These are phyloP conservation scores for Candida glucosophila DNA, from an alignment of 1,139 yeast species.

Conservation along the genomic window DNA sequence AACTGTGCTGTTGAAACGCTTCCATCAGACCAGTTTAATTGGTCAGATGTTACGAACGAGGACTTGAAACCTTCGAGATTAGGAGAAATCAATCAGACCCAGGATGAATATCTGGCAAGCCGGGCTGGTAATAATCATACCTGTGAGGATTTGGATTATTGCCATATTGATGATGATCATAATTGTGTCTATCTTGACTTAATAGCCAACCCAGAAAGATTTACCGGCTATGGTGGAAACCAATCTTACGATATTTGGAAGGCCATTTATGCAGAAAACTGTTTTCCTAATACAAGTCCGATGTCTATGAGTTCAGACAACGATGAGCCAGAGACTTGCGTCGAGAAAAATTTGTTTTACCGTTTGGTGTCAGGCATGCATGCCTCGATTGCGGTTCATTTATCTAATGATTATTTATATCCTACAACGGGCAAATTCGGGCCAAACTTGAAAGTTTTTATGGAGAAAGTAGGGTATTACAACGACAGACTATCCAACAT, in stretches of 20 bases:
- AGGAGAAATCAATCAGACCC: slow-evolving; percentile 36
- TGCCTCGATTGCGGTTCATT: slow-evolving; percentile 89
- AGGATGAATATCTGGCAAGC: slow-evolving; percentile 9
- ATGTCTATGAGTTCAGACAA: slow-evolving; percentile 21
- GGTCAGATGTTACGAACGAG: slow-evolving; percentile 60
- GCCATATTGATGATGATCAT: slow-evolving; percentile 54
- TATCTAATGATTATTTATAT: slow-evolving; percentile 77
- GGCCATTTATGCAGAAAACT: slow-evolving; percentile 85
- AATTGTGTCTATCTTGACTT: slow-evolving; percentile 77
- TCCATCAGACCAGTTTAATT: slow-evolving; percentile 37
- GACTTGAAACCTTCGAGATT: slow-evolving; percentile 66
- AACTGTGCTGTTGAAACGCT: slow-evolving; percentile 87
- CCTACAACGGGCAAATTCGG: slow-evolving; percentile 71
- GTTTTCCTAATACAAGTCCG: slow-evolving; percentile 54
- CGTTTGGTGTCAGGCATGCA: slow-evolving; percentile 90
- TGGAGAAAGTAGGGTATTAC: slow-evolving; percentile 81
- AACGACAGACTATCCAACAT: slow-evolving; percentile 86
- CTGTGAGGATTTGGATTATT: slow-evolving; percentile 41
- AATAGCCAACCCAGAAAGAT: slow-evolving; percentile 86
- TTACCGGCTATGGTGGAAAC: slow-evolving; percentile 91
- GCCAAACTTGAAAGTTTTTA: slow-evolving; percentile 74
- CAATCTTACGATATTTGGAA: slow-evolving; percentile 92
- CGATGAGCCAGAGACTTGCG: slow-evolving; percentile 47
- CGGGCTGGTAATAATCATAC: slow-evolving; percentile 13
- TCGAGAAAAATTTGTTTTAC: slow-evolving; percentile 82